Percentiles rank a stretch among this genome's conserved stretches.
Conservation (phyloP, 2,329 filamentous ascomycete genomes). For the Colletotrichum sojae region DNA sequence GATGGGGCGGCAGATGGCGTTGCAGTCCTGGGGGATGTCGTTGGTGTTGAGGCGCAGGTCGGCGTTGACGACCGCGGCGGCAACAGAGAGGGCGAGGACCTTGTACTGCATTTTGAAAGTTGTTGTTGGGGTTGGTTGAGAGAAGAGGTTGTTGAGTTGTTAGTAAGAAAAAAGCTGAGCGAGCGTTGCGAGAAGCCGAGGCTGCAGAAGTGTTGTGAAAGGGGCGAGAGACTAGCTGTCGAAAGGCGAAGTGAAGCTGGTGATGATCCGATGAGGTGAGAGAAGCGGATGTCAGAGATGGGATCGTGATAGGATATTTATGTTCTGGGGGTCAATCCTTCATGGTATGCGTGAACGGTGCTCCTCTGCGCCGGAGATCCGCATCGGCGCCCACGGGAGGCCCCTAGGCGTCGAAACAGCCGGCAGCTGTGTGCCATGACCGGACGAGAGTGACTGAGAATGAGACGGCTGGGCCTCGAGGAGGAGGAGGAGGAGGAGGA, state of each 20-base stretch:
- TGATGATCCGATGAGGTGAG: slow-evolving; percentile 34
- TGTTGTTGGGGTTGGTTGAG: slow-evolving; percentile 8
- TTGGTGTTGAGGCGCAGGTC: slow-evolving; percentile 52
- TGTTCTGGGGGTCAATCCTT: slow-evolving; percentile 22
- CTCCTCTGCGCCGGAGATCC: slow-evolving; percentile 34
- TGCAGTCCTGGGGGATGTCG: slow-evolving; percentile 53
- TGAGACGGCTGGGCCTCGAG: slow-evolving; percentile 6
- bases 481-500: slow-evolving; percentile 2
- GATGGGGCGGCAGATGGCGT: slow-evolving; percentile 54
- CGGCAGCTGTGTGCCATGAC: slow-evolving; percentile 31
- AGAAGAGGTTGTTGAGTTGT: background rate
- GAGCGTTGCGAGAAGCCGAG: slow-evolving; percentile 33
- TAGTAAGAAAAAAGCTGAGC: slow-evolving; percentile 20
- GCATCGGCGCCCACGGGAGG: slow-evolving; percentile 18
- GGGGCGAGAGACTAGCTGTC: slow-evolving; percentile 40
- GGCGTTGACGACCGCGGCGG: slow-evolving; percentile 49
- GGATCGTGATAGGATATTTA: slow-evolving; percentile 41
- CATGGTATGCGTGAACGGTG: slow-evolving; percentile 23
- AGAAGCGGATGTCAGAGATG: slow-evolving; percentile 6
- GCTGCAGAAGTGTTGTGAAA: slow-evolving; percentile 28
- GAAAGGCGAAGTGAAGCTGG: slow-evolving; percentile 40
- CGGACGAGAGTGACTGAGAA: slow-evolving; percentile 19
- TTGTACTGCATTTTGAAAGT: slow-evolving; percentile 47
- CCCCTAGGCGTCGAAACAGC: slow-evolving; percentile 32
- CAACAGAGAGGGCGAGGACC: slow-evolving; percentile 46